Evolutionary conservation across 2,329 filamentous ascomycete genomes (phyloP), one percentile per base, ranked within the genome.

Genomic region (Stagonosporopsis tanaceti): DNA sequence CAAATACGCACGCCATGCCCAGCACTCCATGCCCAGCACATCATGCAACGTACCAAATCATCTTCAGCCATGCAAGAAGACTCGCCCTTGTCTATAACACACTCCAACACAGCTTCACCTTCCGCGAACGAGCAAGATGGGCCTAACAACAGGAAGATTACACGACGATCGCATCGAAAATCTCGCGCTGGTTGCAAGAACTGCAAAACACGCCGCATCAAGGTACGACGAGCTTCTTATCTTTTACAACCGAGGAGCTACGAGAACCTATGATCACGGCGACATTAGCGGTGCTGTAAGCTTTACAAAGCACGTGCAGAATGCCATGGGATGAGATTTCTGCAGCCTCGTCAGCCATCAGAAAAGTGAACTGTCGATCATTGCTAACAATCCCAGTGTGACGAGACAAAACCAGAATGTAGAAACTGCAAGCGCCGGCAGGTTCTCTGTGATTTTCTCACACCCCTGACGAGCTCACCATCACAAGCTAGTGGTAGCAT

Each of bases 161-260:
- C 66, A 40, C 41, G 66, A 38, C 62, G 61, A 27, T 60, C 69
- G 20, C 70, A 72, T 61, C 63, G 65, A 30, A 71, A 72, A 46
- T 71, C 67, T 20, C 62, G 70, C 28, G 65, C 61, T 47, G 70
- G 70, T 17, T 72, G 70, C 51, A 63, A 62, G 46, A 67, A 68
- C 27, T 72, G 70, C 50, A 72, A 72, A 37, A 56, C 53, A 5
- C 60, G 70, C 17, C 59, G 70, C 15, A 68, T 72, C 22, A 72
- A 72, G 60, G 70, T 71, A 61, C 15, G 53, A 20, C 6, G 25
- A 25, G 11, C 20, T 37, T 5, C 14, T 17, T 14, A 47, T 5
- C 20, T 9, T 25, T 24, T 25, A 2, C 6, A 11, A 32, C n/a
- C 14, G 6, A 27, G n/a, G 12, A 15, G 14, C 14, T 4, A 7